Evolutionary conservation across 148 eudicot species (phyloP), one percentile per base, ranked within the genome.

Genomic region (Linanthus parryae): DNA sequence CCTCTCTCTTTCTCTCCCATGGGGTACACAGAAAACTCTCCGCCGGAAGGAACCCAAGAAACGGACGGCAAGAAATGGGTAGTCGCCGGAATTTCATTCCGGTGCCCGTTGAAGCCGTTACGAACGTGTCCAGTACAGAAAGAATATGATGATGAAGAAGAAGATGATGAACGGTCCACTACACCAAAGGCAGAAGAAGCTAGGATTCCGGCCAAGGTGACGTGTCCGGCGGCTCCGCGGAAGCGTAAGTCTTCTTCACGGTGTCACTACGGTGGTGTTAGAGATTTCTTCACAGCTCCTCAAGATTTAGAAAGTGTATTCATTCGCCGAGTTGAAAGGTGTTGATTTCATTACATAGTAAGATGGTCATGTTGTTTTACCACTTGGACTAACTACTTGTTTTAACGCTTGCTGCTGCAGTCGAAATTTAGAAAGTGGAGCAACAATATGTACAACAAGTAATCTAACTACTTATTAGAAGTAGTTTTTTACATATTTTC

Each of bases 171-270:
- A 13, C 3, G 46, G 14, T 55, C 66, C 7, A 79, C 74, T 1
- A 83, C 86, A 3, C 86, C 91, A 12, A 80, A 72, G 11, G 68
- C 68, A 17, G 50, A 57, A 36, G 91, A 54, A 18, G 48, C 86
- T 4, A 77, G 62, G 48, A 72, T 83, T 53, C 73, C 81, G 44
- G 76, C 60, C 39, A 67, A 29, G 12, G 2, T 69, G 31, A 7
- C 60, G 14, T 76, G 82, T 38, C 91, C 91, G 15, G 61, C 68
- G 5, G 71, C 91, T 0, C 91, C 91, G 24, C 71, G 74, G 62
- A 83, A 80, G 73, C 71, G 80, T 9, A 64, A 61, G 29, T 22
- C 79, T 9, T 13, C 68, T 16, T 53, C 61, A 7, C 57, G 29
- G 50, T 61, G 75, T 36, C 51, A 62, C 22, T 56, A 37, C 44